Base-by-base conservation (phyloP, 306 rosid genomes). In the Nissolia schottii region DNA sequence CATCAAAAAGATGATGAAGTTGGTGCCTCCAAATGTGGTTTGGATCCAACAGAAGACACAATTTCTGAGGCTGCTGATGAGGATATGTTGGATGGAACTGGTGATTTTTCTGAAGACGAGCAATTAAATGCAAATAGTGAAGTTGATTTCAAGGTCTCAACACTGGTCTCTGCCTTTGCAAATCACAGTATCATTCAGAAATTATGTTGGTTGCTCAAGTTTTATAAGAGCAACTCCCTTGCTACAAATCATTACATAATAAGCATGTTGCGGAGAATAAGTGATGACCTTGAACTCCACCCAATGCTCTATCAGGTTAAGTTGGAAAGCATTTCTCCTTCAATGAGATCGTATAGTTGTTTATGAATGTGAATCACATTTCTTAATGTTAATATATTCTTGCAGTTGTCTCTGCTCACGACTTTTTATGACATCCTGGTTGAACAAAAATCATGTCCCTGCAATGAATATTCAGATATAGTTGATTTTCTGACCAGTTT, bases 261-360 rank as follows among this genome's bases (percentile, higher is more conserved):
- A 57, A 75, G 87, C 83, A 80, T 89, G 73, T 62, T 93, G 72
- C 86, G 73, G 56, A 91, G 87, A 87, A 85, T 93, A 45, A 86
- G 83, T 51, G 92, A 93, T 59, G 98, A 93, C 54, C 83, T 91
- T 61, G 94, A 81, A 73, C 96, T 89, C 70, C 92, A 92, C 58
- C 92, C 98, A 20, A 91, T 91, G 98, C 79, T 91, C 67, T 93
- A 93, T 83, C 97, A 93, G 98, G 98, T 90, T 49, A 75, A 62
- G 67, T 71, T 71, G 15, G 59, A 73, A 66, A 76, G 24, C 24
- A 22, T 58, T 71, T 74, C 40, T 71, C 38, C 75, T 71, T 54
- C 25, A 58, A 18, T 72, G 74, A 62, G 38, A 25, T 48, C 68
- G 35, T n/a, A 22, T 64, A 34, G 49, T 61, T 59, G 55, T 50